phyloP scores from a whole-genome alignment of 257 asterid genomes.

The Fraxinus americana region DNA sequence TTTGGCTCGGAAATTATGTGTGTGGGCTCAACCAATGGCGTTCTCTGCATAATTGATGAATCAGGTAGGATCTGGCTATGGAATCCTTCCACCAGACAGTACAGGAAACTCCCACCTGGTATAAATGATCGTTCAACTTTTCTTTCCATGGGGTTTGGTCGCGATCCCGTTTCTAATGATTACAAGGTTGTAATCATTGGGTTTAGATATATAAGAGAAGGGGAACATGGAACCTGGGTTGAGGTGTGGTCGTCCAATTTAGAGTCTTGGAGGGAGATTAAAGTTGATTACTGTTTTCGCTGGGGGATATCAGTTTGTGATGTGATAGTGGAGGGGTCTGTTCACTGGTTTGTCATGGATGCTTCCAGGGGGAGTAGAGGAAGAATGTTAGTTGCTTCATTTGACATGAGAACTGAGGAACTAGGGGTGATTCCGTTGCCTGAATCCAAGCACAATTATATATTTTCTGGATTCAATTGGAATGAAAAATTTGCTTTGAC shows the following conservation, averaged over 20 bases:
- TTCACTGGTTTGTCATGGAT: background rate
- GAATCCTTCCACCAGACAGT: background rate
- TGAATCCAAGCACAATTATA: background rate
- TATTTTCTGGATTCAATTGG: background rate
- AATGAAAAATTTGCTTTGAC: background rate
- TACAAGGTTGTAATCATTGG: background rate
- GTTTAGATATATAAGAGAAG: background rate
- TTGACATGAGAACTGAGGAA: background rate
- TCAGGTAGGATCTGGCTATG: background rate
- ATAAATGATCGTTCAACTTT: background rate
- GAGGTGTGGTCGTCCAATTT: background rate
- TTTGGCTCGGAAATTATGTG: background rate
- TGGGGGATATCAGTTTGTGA: background rate
- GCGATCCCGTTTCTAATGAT: background rate
- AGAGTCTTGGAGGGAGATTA: background rate
- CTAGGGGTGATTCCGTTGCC: background rate
- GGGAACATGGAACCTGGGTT: background rate
- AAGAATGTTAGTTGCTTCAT: background rate
- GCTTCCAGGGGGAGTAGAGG: background rate
- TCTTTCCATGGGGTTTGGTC: background rate
- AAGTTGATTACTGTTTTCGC: background rate
- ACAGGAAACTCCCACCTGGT: background rate
- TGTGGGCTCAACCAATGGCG: background rate
- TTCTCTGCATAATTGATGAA: background rate
- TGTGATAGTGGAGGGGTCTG: background rate